Base-by-base conservation (phyloP, 2,329 filamentous ascomycete genomes). In the Penicillium sp. region DNA sequence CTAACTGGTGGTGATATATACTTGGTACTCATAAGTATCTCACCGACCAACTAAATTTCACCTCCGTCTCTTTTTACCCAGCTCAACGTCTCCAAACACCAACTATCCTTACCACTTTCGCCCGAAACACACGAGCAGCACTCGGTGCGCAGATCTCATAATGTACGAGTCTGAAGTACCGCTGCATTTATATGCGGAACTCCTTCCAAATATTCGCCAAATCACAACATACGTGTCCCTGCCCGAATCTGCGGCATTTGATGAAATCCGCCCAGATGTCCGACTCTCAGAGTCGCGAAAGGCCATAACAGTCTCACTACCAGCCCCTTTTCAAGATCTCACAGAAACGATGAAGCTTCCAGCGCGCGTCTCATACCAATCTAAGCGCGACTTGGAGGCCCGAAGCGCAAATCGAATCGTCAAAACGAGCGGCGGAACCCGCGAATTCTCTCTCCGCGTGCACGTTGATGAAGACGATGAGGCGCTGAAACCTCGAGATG, bases 201-300 rank as follows among this genome's bases (percentile, higher is more conserved):
- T 85, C 14, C 73, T 87, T 36, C 77, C 83, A 34, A 81, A 87
- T 58, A 85, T 87, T 57, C 80, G 82, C 40, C 83, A 85, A 56
- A 73, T 86, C 40, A 83, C 82, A 2, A 74, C 87, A 14, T 81
- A 84, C 60, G 79, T 81, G 1, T 81, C 79, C 2, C 69, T 85
- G 5, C 71, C 68, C 1, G 47, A 56, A 40, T 49, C 40, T 9
- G 42, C 52, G 43, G 31, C 44, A 14, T 39, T 60, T 2, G 29
- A 58, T 18, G 45, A 49, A 34, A 45, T 58, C 34, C 49, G 46
- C 29, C 63, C 64, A 11, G 43, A 62, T 6, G 65, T 72, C 43
- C 63, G 62, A n/a, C 59, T 76, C 6, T 71, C 70, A 7, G 64
- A 70, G 29, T 75, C 73, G 9, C 67, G 74, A 43, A 68, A 66